Evolutionary conservation across 257 asterid species (phyloP).

Genomic region (Salvia splendens): DNA sequence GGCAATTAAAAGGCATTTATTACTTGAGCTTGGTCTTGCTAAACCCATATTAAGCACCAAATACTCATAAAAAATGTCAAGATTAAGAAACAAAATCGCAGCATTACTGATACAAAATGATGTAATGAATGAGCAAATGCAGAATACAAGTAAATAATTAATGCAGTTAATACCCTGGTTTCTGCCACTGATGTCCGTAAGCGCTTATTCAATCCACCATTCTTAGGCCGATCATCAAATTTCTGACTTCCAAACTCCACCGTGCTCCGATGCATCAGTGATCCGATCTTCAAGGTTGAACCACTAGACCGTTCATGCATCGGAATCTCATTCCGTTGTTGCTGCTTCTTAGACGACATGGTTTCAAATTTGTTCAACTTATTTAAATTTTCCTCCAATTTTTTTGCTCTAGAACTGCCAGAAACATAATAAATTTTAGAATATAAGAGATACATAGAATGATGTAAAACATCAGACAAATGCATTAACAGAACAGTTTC

Average conservation of each 20-base stretch:
- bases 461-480: slow-evolving; percentile 13
- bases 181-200: slow-evolving; percentile 85
- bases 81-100: not conserved
- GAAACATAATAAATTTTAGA: slow-evolving; percentile 28
- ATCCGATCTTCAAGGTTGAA: slow-evolving; percentile 62
- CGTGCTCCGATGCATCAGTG: slow-evolving; percentile 61
- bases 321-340: slow-evolving; percentile 55
- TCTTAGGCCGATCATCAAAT: slow-evolving; percentile 74
- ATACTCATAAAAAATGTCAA: slow-evolving; percentile 37
- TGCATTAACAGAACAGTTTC: slow-evolving; percentile 16
- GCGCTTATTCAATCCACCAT: slow-evolving; percentile 65
- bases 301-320: slow-evolving; percentile 71
- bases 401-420: slow-evolving; percentile 72
- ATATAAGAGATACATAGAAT: slow-evolving; percentile 23
- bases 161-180: slow-evolving; percentile 63
- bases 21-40: not conserved
- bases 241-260: slow-evolving; percentile 58
- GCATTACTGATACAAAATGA: slow-evolving; percentile 1
- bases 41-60: slow-evolving; percentile 5
- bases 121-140: slow-evolving; percentile 18
- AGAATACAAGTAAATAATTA: slow-evolving; percentile 21
- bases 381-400: slow-evolving; percentile 64
- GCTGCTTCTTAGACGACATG: slow-evolving; percentile 67
- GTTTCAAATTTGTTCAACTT: slow-evolving; percentile 60
- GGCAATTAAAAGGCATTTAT: not conserved